phyloP scores from a whole-genome alignment of 176 grass and related monocot species.

The Hyparrhenia diplandra region DNA sequence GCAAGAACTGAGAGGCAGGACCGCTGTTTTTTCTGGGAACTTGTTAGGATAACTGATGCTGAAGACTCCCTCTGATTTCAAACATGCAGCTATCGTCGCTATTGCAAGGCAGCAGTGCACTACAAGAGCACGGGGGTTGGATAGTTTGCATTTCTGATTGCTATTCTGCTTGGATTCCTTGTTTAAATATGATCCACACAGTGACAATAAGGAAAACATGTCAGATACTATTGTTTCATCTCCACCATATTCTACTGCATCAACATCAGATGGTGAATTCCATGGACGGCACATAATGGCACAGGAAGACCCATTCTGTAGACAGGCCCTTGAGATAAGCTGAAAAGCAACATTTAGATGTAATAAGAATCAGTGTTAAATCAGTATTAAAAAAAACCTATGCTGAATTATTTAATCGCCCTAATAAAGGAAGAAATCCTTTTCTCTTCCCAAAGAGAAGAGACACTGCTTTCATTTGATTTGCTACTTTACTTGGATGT shows the following conservation, averaged over 20 bases:
- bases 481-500: background rate
- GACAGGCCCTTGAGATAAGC: slow-evolving; percentile 86
- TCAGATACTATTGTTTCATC: slow-evolving; percentile 82
- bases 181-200: slow-evolving; percentile 79
- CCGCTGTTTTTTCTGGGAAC: slow-evolving; percentile 54
- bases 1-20: slow-evolving; percentile 66
- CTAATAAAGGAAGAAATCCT: no score
- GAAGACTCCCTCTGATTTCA: slow-evolving; percentile 56
- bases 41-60: slow-evolving; percentile 53
- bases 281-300: slow-evolving; percentile 47
- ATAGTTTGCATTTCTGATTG: slow-evolving; percentile 78
- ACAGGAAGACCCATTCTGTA: slow-evolving; percentile 56
- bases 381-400: no score
- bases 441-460: no score
- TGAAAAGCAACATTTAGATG: slow-evolving; percentile 30
- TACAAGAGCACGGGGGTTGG: slow-evolving; percentile 77
- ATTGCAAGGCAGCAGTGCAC: slow-evolving; percentile 73
- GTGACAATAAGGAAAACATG: slow-evolving; percentile 70
- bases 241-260: slow-evolving; percentile 60
- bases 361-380: no score
- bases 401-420: no score
- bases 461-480: no score
- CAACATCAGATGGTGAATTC: slow-evolving; percentile 40
- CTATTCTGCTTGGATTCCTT: slow-evolving; percentile 69
- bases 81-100: slow-evolving; percentile 52